Evolutionary conservation across 257 asterid species (phyloP).

Genomic region (Petunia secreta): DNA sequence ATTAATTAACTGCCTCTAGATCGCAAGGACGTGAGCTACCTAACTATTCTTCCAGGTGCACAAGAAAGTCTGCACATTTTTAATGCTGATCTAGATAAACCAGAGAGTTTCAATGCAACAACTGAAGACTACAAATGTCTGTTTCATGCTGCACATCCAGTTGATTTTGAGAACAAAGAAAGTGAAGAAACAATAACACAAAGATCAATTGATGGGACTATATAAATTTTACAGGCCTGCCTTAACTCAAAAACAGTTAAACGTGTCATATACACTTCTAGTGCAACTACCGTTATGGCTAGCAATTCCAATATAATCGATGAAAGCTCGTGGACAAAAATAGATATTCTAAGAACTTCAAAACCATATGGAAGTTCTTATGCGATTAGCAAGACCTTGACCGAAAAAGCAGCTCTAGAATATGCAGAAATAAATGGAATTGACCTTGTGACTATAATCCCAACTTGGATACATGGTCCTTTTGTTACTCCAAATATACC

Average conservation of each 20-base stretch:
- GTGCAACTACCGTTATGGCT: conserved; percentile 36
- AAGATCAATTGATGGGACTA: conserved; percentile 32
- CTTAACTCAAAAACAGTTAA: conserved; percentile 49
- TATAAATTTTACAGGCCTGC: conserved; percentile 52
- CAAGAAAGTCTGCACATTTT: conserved; percentile 51
- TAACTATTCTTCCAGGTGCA: conserved; percentile 56
- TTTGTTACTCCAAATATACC: conserved; percentile 54
- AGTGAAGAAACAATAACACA: conserved; percentile 44
- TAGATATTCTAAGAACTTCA: neutral
- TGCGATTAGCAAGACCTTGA: conserved; percentile 50
- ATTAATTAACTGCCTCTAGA: conserved; percentile 31
- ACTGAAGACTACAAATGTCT: conserved; percentile 66
- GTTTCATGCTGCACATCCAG: conserved; percentile 73
- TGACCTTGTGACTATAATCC: conserved; percentile 51
- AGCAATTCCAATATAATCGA: conserved; percentile 26
- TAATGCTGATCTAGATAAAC: conserved; percentile 55
- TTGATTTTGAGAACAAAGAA: conserved; percentile 54
- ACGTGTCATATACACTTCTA: conserved; percentile 56
- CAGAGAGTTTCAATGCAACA: conserved; percentile 48
- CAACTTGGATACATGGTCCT: conserved; percentile 61
- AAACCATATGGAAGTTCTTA: conserved; percentile 35
- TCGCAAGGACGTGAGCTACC: conserved; percentile 50
- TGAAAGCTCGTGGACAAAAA: conserved; percentile 46
- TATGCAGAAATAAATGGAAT: conserved; percentile 50
- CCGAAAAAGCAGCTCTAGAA: conserved; percentile 55